Evolutionary conservation across 768 basidiomycete genomes (phyloP), one percentile per base, ranked within the genome.

Genomic region (Lactarius indigo): DNA sequence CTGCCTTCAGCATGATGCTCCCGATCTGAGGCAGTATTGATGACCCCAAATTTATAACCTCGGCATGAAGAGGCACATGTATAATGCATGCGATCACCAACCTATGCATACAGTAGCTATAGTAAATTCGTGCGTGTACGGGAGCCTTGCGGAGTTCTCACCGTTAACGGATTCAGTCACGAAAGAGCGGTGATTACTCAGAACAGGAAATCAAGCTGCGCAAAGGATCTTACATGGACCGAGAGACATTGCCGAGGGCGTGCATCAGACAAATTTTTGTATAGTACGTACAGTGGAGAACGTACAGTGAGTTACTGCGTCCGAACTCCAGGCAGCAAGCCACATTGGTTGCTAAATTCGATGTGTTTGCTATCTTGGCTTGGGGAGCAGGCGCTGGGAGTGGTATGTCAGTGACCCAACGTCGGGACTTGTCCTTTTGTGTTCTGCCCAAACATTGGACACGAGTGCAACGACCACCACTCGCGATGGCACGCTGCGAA

Each of bases 231-330:
- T 13, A 9, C 59, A 47, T 42, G 39, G 28, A 52, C 64, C 59
- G 59, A 54, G 31, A 17, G 37, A 47, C 26, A 28, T 60, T 65
- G 58, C 64, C 65, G 57, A 66, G 37, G 26, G 57, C 61, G 57
- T 62, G 65, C 18, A 66, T 66, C 65, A 66, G 65, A 63, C 65
- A 64, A 67, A 67, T 67, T 30, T 41, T 63, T 33, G 33, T 41
- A 60, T 44, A 61, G 61, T 66, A 66, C 61, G 60, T 66, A 66
- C 56, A 52, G 31, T 26, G 33, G 23, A 41, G 44, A 15, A 42
- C 18, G 28, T 30, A 33, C 47, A 20, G 30, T 3, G 12, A 37
- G 35, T 12, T 37, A 33, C 20, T 5, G 10, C 30, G 31, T 31
- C 26, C 37, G 30, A 12, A 18, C 35, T 42, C 28, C 50, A 30